Conservation (phyloP, 805 yeast genomes). For the Trichomonascus vanleenenianus region DNA sequence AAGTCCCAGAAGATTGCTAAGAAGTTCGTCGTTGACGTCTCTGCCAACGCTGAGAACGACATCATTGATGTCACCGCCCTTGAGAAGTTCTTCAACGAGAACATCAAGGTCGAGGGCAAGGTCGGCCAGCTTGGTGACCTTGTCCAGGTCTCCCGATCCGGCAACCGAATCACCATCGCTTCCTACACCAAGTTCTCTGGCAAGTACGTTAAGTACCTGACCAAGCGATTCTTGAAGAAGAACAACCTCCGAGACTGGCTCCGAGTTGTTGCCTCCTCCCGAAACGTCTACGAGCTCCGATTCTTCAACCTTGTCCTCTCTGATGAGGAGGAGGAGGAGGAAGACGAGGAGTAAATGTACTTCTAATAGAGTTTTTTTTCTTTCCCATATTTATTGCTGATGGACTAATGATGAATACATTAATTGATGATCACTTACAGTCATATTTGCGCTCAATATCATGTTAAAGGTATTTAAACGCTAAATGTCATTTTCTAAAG, state of each 20-base stretch:
- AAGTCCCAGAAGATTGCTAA: conserved; percentile 48
- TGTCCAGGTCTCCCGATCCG: conserved; percentile 80
- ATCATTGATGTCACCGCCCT: conserved; percentile 97
- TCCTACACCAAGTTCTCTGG: conserved; percentile 96
- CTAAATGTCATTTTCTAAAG: too few species aligned
- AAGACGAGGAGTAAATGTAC: conserved; percentile 1
- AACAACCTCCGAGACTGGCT: conserved; percentile 99
- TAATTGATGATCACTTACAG: not conserved
- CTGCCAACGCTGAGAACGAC: conserved; percentile 93
- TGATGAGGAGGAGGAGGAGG: conserved; percentile 65
- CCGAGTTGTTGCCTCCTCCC: conserved; percentile 94
- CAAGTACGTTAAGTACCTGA: conserved; percentile 98
- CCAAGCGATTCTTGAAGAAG: conserved; percentile 99
- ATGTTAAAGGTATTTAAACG: too few species aligned
- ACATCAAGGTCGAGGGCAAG: conserved; percentile 97
- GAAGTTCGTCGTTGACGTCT: conserved; percentile 84
- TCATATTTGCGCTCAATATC: not conserved
- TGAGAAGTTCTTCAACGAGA: conserved; percentile 97
- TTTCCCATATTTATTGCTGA: not conserved
- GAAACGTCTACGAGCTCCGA: conserved; percentile 93
- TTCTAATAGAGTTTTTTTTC: not conserved
- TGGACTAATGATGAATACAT: not conserved
- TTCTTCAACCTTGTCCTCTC: conserved; percentile 98
- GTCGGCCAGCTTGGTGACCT: conserved; percentile 96
- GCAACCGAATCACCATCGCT: conserved; percentile 82